Evolutionary conservation across 495 filamentous ascomycete species (phyloP).

Genomic region (Achaetomiella virescens): DNA sequence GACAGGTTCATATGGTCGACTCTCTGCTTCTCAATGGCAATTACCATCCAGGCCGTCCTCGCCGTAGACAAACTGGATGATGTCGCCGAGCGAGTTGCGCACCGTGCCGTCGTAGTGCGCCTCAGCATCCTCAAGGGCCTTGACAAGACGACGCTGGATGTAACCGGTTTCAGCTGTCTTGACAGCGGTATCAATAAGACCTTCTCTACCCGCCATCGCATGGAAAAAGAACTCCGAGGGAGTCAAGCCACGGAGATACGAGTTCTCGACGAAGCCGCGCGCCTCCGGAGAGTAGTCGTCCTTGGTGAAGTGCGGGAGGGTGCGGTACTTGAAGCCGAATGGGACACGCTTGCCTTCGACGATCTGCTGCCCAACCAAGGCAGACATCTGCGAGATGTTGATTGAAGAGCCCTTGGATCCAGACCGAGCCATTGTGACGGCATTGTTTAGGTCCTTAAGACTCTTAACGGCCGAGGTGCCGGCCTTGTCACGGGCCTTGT

Average conservation of each 20-base stretch:
- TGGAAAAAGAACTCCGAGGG: conserved; percentile 99
- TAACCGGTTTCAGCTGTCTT: conserved; percentile 99
- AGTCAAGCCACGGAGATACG: conserved; percentile 91
- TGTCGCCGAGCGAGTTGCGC: conserved; percentile 90
- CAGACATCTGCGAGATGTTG: conserved; percentile 99
- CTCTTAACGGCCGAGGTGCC: conserved; percentile 85
- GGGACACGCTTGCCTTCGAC: conserved; percentile 99
- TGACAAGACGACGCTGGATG: conserved; percentile 96
- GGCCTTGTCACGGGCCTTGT: conserved; percentile 91
- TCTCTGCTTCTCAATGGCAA: conserved; percentile 81
- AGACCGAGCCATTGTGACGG: conserved; percentile 88
- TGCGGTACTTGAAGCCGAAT: conserved; percentile 98
- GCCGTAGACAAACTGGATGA: conserved; percentile 96
- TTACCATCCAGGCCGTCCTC: conserved; percentile 93
- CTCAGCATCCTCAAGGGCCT: conserved; percentile 95
- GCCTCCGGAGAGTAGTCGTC: conserved; percentile 98
- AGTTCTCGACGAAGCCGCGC: conserved; percentile 97
- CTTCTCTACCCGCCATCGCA: conserved; percentile 99
- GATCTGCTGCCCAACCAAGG: conserved; percentile 92
- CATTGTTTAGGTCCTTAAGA: conserved; percentile 93
- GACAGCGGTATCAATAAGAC: conserved; percentile 98
- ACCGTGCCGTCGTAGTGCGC: conserved; percentile 97
- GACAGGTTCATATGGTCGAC: conserved; percentile 80
- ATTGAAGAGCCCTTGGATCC: conserved; percentile 97
- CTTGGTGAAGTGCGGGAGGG: conserved; percentile 95